Evolutionary conservation across 805 yeast species (phyloP).

Genomic region (Kluyveromyces starmeri): DNA sequence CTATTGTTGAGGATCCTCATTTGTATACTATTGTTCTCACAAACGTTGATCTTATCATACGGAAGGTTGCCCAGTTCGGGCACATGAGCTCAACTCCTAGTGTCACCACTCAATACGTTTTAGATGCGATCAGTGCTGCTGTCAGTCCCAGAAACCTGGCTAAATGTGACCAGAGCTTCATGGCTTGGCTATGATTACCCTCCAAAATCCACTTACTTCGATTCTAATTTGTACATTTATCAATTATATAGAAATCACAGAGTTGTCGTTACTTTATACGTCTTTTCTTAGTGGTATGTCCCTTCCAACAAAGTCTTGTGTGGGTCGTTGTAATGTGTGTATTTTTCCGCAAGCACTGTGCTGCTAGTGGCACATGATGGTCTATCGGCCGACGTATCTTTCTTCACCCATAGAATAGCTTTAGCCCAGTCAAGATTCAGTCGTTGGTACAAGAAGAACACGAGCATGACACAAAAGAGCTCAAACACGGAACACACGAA

Average conservation of each 20-base stretch:
- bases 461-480: neutral
- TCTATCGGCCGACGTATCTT: neutral
- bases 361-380: neutral
- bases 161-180: conserved; percentile 84
- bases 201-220: neutral
- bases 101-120: conserved; percentile 77
- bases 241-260: too few species aligned
- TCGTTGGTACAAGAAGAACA: conserved; percentile 1
- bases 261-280: neutral
- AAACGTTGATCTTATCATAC: conserved; percentile 77
- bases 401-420: conserved; percentile 2
- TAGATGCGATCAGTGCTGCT: conserved; percentile 88
- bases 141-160: conserved; percentile 93
- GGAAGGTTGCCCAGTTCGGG: conserved; percentile 70
- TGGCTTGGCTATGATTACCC: conserved; percentile 67
- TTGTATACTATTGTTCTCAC: conserved; percentile 77
- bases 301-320: conserved; percentile 2
- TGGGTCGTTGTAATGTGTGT: conserved; percentile 1
- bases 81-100: conserved; percentile 45
- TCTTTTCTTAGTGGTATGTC: neutral
- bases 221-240: neutral
- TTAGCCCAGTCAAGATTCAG: conserved; percentile 5
- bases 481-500: neutral
- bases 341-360: neutral
- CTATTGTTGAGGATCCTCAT: conserved; percentile 75